Evolutionary conservation across 768 basidiomycete species (phyloP), one percentile per base, ranked within the genome.

Genomic region (Infundibulicybe gibba): DNA sequence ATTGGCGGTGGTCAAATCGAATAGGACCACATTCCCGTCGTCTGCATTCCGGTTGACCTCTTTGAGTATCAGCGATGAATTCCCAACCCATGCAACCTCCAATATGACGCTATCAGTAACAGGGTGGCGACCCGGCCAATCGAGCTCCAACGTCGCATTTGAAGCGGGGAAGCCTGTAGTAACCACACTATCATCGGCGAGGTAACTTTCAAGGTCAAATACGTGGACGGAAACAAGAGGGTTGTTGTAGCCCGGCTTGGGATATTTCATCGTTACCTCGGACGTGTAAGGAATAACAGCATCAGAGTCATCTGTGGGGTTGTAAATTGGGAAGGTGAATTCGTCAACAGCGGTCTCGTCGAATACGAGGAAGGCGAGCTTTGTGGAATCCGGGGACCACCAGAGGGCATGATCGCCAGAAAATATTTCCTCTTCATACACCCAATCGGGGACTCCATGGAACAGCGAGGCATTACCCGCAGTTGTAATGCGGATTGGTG

Each of bases 371-470:
- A 87, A 99, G 0, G 94, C 92, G 38, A 99, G 51, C 50, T 81
- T 83, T 15, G 66, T 58, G 0, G 83, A 81, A 54, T 85, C 77
- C 3, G 94, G 95, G 9, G 89, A 87, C 87, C 90, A 98, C 93
- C 93, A 98, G 4, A 95, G 70, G 0, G 94, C 84, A 41, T 64
- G 81, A 59, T 93, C 80, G 33, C 67, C 60, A 3, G 75, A 68
- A 55, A 93, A 87, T 17, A 97, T 81, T 61, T 97, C 93, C 60
- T 95, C 92, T 62, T 95, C 93, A 63, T 94, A 94, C 4, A 97
- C 95, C 95, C 97, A 98, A 61, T 97, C 93, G 0, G 93, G 90
- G 2, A 97, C 88, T 6, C 97, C 97, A 57, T 97, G 83, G 73
- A 98, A 97, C 13, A 94, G 73, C 0, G 87, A 86, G 0, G 81